Base-by-base conservation (phyloP, 257 asterid genomes). In the Buddleja alternifolia region DNA sequence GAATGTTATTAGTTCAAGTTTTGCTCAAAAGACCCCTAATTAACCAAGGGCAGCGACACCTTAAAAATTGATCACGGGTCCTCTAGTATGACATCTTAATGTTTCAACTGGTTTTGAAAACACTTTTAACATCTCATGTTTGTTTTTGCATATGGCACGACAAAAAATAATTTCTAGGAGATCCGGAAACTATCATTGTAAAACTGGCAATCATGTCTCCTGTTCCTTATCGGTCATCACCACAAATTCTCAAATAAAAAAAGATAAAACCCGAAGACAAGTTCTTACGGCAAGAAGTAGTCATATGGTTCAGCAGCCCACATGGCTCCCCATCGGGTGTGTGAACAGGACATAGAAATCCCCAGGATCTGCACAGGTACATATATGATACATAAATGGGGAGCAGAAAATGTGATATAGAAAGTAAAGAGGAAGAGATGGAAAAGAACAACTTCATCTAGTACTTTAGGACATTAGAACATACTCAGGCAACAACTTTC, bases 311-410 rank as follows among this genome's bases (percentile, higher is more conserved):
- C 76, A 94, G 85, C 77, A 94, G 80, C 66, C 99, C 99, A 73
- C 99, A 94, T 52, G 97, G 97, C 84, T 87, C 99, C 65, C 99
- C 99, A 80, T 94, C 97, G 41, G 99, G 97, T 71, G 99, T 94
- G 79, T 94, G 97, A 77, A 94, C 99, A 80, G 97, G 99, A 74
- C 99, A 94, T 10, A 94, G 70, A 74, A 94, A 94, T 56, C 99
- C 99, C 99, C 99, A 94, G 20, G 96, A 87, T 78, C 99, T 91
- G 93, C 44, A 63, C 21, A 73, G 24, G 16, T 39, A 56, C 19
- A 44, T 41, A 57, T 45, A 60, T 19, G 25, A 55, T 17, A 50
- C 50, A 55, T 32, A 67, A 2, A 51, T 40, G 34, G 60, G 70
- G 24, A 47, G 11, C n/a, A n/a, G n/a, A n/a, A n/a, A n/a, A n/a